phyloP scores from a whole-genome alignment of 495 filamentous ascomycete genomes.

The Aspergillus asperescens region DNA sequence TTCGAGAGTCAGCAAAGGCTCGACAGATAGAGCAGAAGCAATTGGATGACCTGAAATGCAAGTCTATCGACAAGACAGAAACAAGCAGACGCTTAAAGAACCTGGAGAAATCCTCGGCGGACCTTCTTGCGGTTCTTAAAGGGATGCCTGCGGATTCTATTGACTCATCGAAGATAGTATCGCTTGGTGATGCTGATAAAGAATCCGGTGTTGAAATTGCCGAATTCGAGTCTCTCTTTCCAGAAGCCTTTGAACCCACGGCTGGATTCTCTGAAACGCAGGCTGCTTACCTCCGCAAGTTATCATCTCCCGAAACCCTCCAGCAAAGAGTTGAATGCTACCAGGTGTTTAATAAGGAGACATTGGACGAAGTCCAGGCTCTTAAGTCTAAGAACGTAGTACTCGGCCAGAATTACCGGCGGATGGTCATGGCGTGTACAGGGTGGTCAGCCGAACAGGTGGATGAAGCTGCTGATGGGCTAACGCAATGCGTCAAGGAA shows the following conservation, averaged over 20 bases:
- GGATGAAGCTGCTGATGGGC: conserved; percentile 43
- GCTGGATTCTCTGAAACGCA: conserved; percentile 38
- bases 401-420: conserved; percentile 43
- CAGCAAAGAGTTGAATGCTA: conserved; percentile 31
- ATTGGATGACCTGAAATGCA: conserved; percentile 59
- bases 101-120: conserved; percentile 49
- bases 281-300: conserved; percentile 26
- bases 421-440: conserved; percentile 48
- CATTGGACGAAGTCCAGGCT: conserved; percentile 34
- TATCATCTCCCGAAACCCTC: conserved; percentile 29
- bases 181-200: conserved; percentile 51
- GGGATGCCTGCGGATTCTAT: conserved; percentile 25
- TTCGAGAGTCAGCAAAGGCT: conserved; percentile 73
- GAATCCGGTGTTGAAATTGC: conserved; percentile 43
- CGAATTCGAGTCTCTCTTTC: conserved; percentile 34
- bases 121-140: conserved; percentile 38
- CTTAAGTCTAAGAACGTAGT: conserved; percentile 44
- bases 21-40: conserved; percentile 68
- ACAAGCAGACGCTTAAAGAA: conserved; percentile 58
- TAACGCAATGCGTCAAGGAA: conserved; percentile 45
- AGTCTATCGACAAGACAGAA: conserved; percentile 52
- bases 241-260: conserved; percentile 31
- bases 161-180: conserved; percentile 27
- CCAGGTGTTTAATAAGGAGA: conserved; percentile 30
- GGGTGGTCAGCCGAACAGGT: conserved; percentile 43